Percentiles rank a stretch among this genome's conserved stretches.
Conservation (phyloP, 225 moss, liverwort and hornwort species). For the Rhytidiadelphus loreus region DNA sequence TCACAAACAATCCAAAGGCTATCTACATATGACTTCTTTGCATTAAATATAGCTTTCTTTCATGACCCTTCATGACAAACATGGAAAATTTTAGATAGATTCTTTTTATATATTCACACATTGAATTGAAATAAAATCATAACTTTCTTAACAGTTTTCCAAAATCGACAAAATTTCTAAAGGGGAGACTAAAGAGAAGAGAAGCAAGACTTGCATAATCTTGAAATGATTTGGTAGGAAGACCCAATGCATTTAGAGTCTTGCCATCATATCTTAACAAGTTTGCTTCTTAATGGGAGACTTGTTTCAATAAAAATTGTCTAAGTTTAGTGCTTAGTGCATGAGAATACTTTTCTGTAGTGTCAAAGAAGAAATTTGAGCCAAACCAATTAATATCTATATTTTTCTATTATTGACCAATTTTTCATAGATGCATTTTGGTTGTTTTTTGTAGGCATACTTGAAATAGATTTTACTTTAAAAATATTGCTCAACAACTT, state of each 20-base stretch:
- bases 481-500: neutral
- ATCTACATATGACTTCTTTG: neutral
- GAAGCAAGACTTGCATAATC: neutral
- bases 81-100: neutral
- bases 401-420: too few relatives aligned
- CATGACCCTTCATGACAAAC: neutral
- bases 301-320: neutral
- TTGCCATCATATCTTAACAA: neutral
- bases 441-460: neutral
- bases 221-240: neutral
- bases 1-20: neutral
- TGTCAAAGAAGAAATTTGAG: too few relatives aligned
- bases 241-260: neutral
- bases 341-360: too few relatives aligned
- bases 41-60: neutral
- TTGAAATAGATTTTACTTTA: neutral
- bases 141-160: neutral
- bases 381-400: neutral
- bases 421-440: too few relatives aligned
- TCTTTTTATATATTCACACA: rapidly evolving
- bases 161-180: neutral
- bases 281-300: neutral
- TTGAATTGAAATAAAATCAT: neutral
- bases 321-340: neutral
- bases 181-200: neutral